phyloP scores from a whole-genome alignment of 2,329 filamentous ascomycete species.

The Arthroderma sp. region DNA sequence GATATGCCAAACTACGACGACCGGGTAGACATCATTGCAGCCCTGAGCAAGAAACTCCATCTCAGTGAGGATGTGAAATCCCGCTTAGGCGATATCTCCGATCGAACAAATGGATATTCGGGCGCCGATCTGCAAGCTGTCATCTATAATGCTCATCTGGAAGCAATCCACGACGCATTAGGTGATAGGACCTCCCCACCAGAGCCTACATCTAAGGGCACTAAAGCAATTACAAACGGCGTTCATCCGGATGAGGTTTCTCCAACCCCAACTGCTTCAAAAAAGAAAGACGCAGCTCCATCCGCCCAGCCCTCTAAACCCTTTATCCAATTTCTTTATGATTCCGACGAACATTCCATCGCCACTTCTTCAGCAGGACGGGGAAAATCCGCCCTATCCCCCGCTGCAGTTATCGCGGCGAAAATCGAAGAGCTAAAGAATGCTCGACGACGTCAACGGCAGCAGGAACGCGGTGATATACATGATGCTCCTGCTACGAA shows the following conservation, averaged over 20 bases:
- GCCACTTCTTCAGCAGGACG: conserved; percentile 26
- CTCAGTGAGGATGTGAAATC: conserved; percentile 53
- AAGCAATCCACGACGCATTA: conserved; percentile 89
- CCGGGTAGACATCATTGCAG: conserved; percentile 73
- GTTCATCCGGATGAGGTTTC: conserved; percentile 5
- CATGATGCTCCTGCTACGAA: conserved; percentile 1
- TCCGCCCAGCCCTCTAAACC: conserved; percentile 19
- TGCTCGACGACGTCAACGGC: conserved; percentile 50
- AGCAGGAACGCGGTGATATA: conserved; percentile 29
- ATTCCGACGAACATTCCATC: conserved; percentile 40
- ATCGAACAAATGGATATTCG: conserved; percentile 73
- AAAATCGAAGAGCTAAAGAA: conserved; percentile 71
- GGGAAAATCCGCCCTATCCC: conserved; percentile 40
- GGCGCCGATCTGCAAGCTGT: conserved; percentile 91
- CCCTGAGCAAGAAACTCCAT: conserved; percentile 69
- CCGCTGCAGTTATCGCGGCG: conserved; percentile 64
- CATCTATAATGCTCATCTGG: conserved; percentile 89
- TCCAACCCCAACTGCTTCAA: background rate
- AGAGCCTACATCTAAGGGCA: conserved; percentile 22
- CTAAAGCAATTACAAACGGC: conserved; percentile 17
- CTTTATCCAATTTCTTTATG: conserved; percentile 78
- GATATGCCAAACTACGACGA: conserved; percentile 73
- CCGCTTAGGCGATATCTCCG: conserved; percentile 59
- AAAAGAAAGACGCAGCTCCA: conserved; percentile 15
- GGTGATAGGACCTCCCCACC: conserved; percentile 39